Evolutionary conservation across 306 rosid genomes (phyloP), one percentile per base, ranked within the genome.

Genomic region (Vigna angularis): DNA sequence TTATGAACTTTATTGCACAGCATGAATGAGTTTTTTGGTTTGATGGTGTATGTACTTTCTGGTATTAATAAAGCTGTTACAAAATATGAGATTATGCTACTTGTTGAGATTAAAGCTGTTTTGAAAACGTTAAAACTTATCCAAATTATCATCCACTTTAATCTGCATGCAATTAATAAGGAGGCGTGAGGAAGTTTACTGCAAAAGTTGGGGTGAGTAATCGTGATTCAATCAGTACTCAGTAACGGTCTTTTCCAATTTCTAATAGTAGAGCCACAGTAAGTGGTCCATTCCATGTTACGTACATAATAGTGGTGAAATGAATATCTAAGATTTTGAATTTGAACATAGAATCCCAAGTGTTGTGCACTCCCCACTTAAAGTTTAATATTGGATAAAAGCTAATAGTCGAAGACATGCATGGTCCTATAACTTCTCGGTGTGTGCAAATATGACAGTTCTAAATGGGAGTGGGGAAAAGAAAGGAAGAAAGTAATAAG

Each of bases 211-310:
- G 30, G 30, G 51, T 56, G 70, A 78, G 70, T 44, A 38, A 65
- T 47, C 40, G 6, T 53, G 12, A 64, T 51, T 6, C 63, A 6
- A 2, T 36, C 2, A 78, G 63, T 26, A 71, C 56, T 81, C 68
- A 17, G 20, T 16, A 55, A 65, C 22, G 32, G 62, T 34, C 56
- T 51, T 42, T 17, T 66, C 49, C 26, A 66, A 38, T 72, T 40
- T 55, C 68, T 57, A 61, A 44, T 50, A 69, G 61, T 49, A 69
- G 79, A 44, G 68, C 14, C 64, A 61, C 67, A 38, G 15, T 10
- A 3, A 44, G 75, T 24, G 81, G 70, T 80, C 73, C 80, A 76
- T 18, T 49, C 49, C 76, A 59, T 49, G 24, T 73, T 36, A 40
- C 14, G 0, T 50, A 49, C 11, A 49, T 56, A 56, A 15, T 45